Evolutionary conservation across 2,329 filamentous ascomycete genomes (phyloP).

Genomic region (Penicillium vulpinum): DNA sequence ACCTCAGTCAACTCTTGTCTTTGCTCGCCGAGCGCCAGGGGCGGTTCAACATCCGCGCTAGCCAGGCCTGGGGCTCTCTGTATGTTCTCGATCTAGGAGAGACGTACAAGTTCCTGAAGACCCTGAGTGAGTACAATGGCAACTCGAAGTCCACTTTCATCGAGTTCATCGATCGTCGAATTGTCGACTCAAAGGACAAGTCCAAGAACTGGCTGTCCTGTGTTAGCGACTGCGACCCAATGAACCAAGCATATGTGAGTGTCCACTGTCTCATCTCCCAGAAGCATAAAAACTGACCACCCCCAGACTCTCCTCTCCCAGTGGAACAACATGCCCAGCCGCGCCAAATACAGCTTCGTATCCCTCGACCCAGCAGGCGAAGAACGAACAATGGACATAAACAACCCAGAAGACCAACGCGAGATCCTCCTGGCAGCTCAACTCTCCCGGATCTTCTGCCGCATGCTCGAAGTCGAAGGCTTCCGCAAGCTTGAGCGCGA

Average conservation of each 20-base stretch:
- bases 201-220: slow-evolving; percentile 47
- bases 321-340: slow-evolving; percentile 51
- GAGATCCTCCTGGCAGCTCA: slow-evolving; percentile 47
- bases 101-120: slow-evolving; percentile 43
- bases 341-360: slow-evolving; percentile 46
- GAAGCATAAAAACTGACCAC: neutral
- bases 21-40: slow-evolving; percentile 41
- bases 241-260: slow-evolving; percentile 44
- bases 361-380: slow-evolving; percentile 28
- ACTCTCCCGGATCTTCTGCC: slow-evolving; percentile 48
- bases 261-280: neutral
- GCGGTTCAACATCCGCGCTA: slow-evolving; percentile 47
- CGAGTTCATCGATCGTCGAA: slow-evolving; percentile 47
- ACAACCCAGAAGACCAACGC: slow-evolving; percentile 36
- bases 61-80: slow-evolving; percentile 43
- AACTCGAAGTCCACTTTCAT: slow-evolving; percentile 42
- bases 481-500: slow-evolving; percentile 47
- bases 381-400: slow-evolving; percentile 44
- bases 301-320: slow-evolving; percentile 42
- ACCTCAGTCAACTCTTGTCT: slow-evolving; percentile 40
- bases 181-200: slow-evolving; percentile 47
- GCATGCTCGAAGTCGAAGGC: slow-evolving; percentile 49
- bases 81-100: slow-evolving; percentile 46
- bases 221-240: slow-evolving; percentile 42
- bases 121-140: slow-evolving; percentile 40